These are phyloP conservation scores for Odontarrhena argentea DNA, from an alignment of 345 rosid species.

Conservation along the genomic window DNA sequence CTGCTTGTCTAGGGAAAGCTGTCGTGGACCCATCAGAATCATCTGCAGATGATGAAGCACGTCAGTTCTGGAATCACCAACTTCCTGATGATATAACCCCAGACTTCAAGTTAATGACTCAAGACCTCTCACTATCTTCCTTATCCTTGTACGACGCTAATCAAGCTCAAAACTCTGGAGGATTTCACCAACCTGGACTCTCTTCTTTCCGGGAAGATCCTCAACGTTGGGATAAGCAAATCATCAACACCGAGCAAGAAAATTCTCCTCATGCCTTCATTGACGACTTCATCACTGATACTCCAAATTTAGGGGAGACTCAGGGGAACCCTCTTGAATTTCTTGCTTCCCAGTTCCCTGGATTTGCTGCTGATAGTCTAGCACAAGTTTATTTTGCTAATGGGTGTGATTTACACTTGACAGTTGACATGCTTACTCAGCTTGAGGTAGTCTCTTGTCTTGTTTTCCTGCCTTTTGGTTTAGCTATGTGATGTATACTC, in stretches of 20 bases:
- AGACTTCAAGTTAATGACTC: conserved; percentile 77
- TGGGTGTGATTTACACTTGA: conserved; percentile 84
- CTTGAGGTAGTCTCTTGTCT: conserved; percentile 68
- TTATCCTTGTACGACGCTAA: conserved; percentile 65
- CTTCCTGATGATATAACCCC: conserved; percentile 98
- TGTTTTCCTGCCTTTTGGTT: conserved; percentile 13
- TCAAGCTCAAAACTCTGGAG: conserved; percentile 60
- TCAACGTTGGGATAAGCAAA: conserved; percentile 77
- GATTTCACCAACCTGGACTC: conserved; percentile 56
- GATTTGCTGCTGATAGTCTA: conserved; percentile 94
- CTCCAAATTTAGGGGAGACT: conserved; percentile 51
- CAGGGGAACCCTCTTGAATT: conserved; percentile 75
- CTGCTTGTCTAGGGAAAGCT: conserved; percentile 62
- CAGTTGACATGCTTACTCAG: conserved; percentile 97
- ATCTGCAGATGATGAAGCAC: conserved; percentile 84
- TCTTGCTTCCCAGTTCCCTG: conserved; percentile 91
- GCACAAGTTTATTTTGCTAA: conserved; percentile 90
- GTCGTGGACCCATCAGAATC: conserved; percentile 74
- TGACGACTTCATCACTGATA: conserved; percentile 63
- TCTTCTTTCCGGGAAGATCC: conserved; percentile 70
- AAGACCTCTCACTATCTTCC: conserved; percentile 76
- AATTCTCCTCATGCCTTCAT: conserved; percentile 53
- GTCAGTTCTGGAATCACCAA: conserved; percentile 88
- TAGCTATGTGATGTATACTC: background rate
- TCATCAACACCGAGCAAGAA: conserved; percentile 59